A percentile compares a stretch with the other conserved stretches of the same genome.
These are phyloP conservation scores for Epichloe uncinata DNA, from an alignment of 2,329 filamentous ascomycete species.

Conservation along the genomic window DNA sequence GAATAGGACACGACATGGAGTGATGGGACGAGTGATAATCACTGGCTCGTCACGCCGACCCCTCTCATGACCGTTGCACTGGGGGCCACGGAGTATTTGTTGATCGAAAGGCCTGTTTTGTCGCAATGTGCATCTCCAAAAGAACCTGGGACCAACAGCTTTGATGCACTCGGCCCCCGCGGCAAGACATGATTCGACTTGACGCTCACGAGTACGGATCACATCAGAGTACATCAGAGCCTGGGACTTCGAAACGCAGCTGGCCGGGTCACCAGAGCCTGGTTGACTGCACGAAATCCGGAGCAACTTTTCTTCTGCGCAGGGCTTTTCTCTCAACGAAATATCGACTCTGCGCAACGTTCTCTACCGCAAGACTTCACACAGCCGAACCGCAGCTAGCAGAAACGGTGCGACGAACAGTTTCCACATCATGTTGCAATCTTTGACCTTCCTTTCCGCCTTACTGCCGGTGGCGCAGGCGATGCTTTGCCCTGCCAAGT, in stretches of 20 bases:
- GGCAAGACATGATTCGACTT: background rate
- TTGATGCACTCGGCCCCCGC: background rate
- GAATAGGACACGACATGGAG: too few relatives aligned
- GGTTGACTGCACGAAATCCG: background rate
- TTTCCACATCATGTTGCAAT: background rate
- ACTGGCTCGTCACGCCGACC: too few relatives aligned
- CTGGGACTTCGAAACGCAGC: background rate
- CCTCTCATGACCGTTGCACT: background rate
- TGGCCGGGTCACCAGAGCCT: background rate
- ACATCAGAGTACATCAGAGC: background rate
- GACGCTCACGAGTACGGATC: background rate
- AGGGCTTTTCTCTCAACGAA: too few relatives aligned
- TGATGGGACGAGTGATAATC: too few relatives aligned
- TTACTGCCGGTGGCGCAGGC: conserved; percentile 12
- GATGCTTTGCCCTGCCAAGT: conserved; percentile 32
- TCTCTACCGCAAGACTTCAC: too few relatives aligned
- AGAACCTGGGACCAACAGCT: background rate
- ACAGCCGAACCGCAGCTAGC: too few relatives aligned
- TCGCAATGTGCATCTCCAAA: background rate
- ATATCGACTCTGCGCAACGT: too few relatives aligned
- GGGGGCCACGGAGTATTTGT: background rate
- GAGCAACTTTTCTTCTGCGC: background rate
- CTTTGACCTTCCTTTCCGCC: background rate
- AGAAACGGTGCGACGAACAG: background rate
- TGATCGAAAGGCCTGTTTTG: too few relatives aligned